Evolutionary conservation across 495 filamentous ascomycete genomes (phyloP).

Genomic region (Choiromyces venosus): DNA sequence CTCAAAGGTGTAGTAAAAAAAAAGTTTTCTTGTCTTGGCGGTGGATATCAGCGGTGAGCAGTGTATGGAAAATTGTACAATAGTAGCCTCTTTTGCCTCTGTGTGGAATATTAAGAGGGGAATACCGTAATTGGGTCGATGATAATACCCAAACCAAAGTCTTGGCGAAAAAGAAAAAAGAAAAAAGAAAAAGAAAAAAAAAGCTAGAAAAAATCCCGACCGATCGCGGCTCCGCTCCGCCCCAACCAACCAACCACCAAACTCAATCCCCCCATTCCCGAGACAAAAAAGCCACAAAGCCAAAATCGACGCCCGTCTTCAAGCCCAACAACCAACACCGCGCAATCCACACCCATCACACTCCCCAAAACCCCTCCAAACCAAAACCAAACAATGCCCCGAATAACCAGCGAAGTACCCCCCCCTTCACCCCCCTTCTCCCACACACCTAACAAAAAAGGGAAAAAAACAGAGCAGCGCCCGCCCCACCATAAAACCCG

Average conservation of each 20-base stretch:
- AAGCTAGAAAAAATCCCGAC: not conserved
- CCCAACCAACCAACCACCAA: too few species aligned
- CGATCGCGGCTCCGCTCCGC: not conserved
- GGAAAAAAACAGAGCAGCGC: slow-evolving; percentile 28
- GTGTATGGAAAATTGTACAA: not conserved
- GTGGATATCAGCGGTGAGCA: not conserved
- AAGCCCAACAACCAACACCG: too few species aligned
- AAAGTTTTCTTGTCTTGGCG: not conserved
- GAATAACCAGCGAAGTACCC: slow-evolving; percentile 27
- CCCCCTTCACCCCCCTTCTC: too few species aligned
- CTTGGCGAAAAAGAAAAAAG: not conserved
- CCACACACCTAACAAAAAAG: too few species aligned
- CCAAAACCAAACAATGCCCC: slow-evolving; percentile 18
- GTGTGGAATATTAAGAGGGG: not conserved
- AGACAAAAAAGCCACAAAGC: slow-evolving; percentile 1
- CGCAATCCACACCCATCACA: not conserved
- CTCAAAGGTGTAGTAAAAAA: not conserved
- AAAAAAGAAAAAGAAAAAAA: not conserved
- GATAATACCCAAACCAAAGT: too few species aligned
- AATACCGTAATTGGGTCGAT: too few species aligned
- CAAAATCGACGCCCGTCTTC: not conserved
- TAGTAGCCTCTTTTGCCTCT: not conserved
- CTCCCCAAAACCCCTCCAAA: not conserved
- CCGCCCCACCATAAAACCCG: slow-evolving; percentile 58
- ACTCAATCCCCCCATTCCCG: not conserved